Conservation (phyloP, 106 monocot genomes). For the Allium fistulosum region DNA sequence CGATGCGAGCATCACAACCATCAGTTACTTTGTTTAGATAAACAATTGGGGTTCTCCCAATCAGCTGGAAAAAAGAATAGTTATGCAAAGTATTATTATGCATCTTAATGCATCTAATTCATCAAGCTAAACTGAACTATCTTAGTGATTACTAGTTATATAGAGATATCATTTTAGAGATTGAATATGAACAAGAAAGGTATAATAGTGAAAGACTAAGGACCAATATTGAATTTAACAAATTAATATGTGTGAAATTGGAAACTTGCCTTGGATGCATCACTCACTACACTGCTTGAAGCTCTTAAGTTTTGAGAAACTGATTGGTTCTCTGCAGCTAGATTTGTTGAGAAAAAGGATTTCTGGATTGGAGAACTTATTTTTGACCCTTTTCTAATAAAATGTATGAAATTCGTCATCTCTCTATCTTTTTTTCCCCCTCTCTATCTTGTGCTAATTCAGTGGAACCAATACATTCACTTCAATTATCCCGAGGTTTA, state of each 20-base stretch:
- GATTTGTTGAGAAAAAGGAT: conserved; percentile 21
- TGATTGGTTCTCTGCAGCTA: conserved; percentile 8
- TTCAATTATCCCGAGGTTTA: no score
- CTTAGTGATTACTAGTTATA: background rate
- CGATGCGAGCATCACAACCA: conserved; percentile 61
- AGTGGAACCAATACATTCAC: no score
- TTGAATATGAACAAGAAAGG: background rate
- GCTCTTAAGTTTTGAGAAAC: conserved; percentile 11
- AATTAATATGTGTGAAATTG: background rate
- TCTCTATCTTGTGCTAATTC: background rate
- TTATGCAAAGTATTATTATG: background rate
- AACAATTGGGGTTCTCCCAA: conserved; percentile 80
- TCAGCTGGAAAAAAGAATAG: conserved; percentile 37
- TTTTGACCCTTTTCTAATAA: conserved; percentile 14
- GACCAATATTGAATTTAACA: background rate
- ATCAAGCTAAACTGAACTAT: background rate
- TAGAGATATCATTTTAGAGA: background rate
- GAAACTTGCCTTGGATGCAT: conserved; percentile 39
- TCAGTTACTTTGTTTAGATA: conserved; percentile 84
- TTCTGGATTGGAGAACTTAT: conserved; percentile 12
- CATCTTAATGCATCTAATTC: background rate
- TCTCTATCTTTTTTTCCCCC: background rate
- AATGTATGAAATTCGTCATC: background rate
- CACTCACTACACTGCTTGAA: conserved; percentile 32
- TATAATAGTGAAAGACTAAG: no score